Percentiles rank a stretch among this genome's conserved stretches.
Evolutionary conservation across 345 rosid species (phyloP).

Genomic region (Aquilaria sinensis): DNA sequence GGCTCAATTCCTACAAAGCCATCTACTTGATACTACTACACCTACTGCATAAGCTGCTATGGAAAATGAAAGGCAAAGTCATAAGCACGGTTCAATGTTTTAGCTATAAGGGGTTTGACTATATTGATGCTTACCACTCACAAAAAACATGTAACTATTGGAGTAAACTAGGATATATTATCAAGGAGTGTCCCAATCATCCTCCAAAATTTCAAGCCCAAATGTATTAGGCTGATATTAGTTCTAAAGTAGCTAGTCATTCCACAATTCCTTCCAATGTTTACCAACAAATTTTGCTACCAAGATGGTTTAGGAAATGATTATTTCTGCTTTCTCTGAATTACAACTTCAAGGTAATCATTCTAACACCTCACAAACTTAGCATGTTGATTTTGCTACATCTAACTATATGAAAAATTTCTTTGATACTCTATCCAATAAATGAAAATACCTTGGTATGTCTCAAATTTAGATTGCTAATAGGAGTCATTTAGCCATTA

Average conservation of each 20-base stretch:
- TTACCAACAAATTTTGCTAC: neutral
- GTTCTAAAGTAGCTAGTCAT: too few species aligned
- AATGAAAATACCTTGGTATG: too few species aligned
- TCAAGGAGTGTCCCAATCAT: neutral
- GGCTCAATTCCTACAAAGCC: too few species aligned
- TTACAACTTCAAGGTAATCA: neutral
- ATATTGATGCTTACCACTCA: too few species aligned
- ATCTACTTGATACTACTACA: too few species aligned
- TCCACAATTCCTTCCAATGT: neutral
- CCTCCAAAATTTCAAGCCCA: neutral
- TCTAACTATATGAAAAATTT: neutral
- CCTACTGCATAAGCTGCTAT: neutral
- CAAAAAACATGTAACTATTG: too few species aligned
- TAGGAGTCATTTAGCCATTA: too few species aligned
- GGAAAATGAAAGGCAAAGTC: neutral
- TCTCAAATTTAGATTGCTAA: too few species aligned
- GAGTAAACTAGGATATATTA: neutral
- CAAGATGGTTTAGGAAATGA: neutral
- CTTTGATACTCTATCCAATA: neutral
- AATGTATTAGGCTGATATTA: neutral
- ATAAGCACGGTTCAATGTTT: too few species aligned
- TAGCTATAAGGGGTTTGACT: too few species aligned
- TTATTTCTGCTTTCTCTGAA: neutral
- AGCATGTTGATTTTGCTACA: neutral
- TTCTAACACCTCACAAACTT: neutral